phyloP scores from a whole-genome alignment of 371 early-diverging fungal genomes.

The Scutellospora calospora region DNA sequence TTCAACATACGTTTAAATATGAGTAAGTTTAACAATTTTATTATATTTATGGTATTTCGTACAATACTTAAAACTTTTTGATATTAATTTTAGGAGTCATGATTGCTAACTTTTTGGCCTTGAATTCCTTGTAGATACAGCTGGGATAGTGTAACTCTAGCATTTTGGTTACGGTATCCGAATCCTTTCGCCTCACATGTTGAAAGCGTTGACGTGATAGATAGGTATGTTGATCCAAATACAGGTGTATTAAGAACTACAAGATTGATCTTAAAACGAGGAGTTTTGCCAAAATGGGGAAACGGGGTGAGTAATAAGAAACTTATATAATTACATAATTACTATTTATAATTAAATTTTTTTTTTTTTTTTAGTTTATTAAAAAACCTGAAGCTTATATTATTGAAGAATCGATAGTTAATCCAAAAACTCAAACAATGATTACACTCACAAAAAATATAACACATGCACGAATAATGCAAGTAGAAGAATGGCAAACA shows the following conservation, averaged over 20 bases:
- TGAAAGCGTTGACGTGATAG: slow-evolving; percentile 89
- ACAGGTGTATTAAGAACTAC: slow-evolving; percentile 87
- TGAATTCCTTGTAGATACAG: slow-evolving; percentile 60
- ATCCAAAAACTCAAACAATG: slow-evolving; percentile 81
- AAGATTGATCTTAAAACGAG: slow-evolving; percentile 89
- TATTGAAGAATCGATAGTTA: slow-evolving; percentile 87
- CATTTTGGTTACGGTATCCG: slow-evolving; percentile 94
- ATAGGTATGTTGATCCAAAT: slow-evolving; percentile 81
- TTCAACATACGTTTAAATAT: slow-evolving; percentile 76
- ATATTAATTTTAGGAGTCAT: no score
- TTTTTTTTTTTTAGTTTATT: slow-evolving; percentile 62
- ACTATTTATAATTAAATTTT: not conserved
- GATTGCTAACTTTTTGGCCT: no score
- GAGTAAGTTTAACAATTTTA: slow-evolving; percentile 60
- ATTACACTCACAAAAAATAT: slow-evolving; percentile 87
- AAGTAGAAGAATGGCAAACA: slow-evolving; percentile 91
- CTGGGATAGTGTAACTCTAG: slow-evolving; percentile 88
- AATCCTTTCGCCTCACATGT: slow-evolving; percentile 98
- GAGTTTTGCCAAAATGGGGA: slow-evolving; percentile 86
- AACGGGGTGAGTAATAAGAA: slow-evolving; percentile 52
- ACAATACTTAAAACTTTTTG: no score
- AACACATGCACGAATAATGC: slow-evolving; percentile 91
- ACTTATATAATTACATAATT: not conserved
- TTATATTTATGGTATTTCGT: not conserved
- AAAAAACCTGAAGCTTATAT: slow-evolving; percentile 81